A percentile compares a stretch with the other conserved stretches of the same genome.
Evolutionary conservation across 2,329 filamentous ascomycete genomes (phyloP).

Genomic region (Penicillium sclerotiorum): DNA sequence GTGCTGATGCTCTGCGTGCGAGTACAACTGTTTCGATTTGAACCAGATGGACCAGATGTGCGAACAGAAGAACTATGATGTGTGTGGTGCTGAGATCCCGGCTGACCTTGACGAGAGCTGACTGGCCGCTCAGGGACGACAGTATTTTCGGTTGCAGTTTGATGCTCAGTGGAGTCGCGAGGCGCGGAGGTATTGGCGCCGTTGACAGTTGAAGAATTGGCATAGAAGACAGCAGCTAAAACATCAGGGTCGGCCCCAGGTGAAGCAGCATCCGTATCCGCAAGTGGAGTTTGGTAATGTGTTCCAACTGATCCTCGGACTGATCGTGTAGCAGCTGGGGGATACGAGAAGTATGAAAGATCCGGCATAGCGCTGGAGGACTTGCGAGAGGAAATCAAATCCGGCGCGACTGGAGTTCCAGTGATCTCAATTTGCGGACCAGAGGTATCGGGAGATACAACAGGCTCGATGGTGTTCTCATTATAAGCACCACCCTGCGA

Average conservation of each 20-base stretch:
- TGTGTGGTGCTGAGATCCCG: constrained; percentile 30
- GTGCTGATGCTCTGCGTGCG: constrained; percentile 46
- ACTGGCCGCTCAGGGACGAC: constrained; percentile 26
- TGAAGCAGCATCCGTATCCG: constrained; percentile 9
- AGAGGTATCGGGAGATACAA: constrained; percentile 38
- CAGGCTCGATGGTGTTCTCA: constrained; percentile 38
- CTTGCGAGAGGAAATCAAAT: constrained; percentile 29
- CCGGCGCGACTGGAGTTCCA: constrained; percentile 25
- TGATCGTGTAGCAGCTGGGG: constrained; percentile 17
- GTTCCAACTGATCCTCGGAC: constrained; percentile 15
- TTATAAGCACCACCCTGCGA: constrained; percentile 26
- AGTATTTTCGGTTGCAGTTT: constrained; percentile 17
- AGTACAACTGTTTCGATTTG: constrained; percentile 42
- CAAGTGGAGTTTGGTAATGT: constrained; percentile 17
- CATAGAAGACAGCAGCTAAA: constrained; percentile 32
- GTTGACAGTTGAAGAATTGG: constrained; percentile 21
- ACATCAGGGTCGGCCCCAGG: constrained; percentile 27
- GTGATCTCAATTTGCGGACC: constrained; percentile 41
- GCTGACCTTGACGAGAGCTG: constrained; percentile 32
- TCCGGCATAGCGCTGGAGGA: constrained; percentile 36
- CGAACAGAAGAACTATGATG: constrained; percentile 39
- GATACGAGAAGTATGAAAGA: constrained; percentile 28
- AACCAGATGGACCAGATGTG: constrained; percentile 36
- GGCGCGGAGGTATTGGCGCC: constrained; percentile 15
- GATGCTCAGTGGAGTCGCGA: constrained; percentile 11